Evolutionary conservation across 495 filamentous ascomycete species (phyloP).

Genomic region (Sporormia fimetaria): DNA sequence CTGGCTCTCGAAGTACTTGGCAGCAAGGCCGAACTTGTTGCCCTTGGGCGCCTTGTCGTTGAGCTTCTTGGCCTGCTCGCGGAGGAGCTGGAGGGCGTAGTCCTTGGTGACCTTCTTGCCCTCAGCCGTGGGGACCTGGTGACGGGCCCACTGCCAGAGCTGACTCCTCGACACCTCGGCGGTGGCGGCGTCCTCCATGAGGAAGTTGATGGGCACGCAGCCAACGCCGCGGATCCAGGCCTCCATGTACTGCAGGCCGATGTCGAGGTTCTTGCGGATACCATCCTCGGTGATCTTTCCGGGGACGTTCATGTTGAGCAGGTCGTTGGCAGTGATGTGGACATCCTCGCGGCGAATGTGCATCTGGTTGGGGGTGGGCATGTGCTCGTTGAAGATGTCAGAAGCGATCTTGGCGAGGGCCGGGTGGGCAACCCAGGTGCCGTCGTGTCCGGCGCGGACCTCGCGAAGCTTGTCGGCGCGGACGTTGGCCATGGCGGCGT

Average conservation of each 20-base stretch:
- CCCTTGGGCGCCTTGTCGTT: conserved; percentile 67
- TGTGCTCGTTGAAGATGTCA: conserved; percentile 96
- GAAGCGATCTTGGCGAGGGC: conserved; percentile 80
- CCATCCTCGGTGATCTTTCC: conserved; percentile 89
- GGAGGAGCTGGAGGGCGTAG: conserved; percentile 73
- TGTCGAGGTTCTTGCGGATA: conserved; percentile 96
- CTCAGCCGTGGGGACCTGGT: conserved; percentile 74
- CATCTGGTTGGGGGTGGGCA: conserved; percentile 98
- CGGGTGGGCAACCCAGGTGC: conserved; percentile 94
- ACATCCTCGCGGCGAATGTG: conserved; percentile 86
- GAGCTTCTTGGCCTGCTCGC: conserved; percentile 73
- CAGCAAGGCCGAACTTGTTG: conserved; percentile 84
- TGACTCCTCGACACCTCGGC: conserved; percentile 86
- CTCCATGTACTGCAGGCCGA: conserved; percentile 97
- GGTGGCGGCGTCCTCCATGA: conserved; percentile 99
- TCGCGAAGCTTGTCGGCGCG: conserved; percentile 94
- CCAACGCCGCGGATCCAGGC: conserved; percentile 91
- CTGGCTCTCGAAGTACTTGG: conserved; percentile 84
- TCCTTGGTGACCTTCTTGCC: conserved; percentile 89
- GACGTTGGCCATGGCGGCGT: conserved; percentile 87
- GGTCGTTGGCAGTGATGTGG: conserved; percentile 70
- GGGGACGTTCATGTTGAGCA: conserved; percentile 97
- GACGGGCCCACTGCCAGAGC: conserved; percentile 93
- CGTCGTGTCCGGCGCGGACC: conserved; percentile 90
- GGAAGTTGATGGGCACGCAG: conserved; percentile 94